Evolutionary conservation across 495 filamentous ascomycete genomes (phyloP).

Genomic region (Neurospora sublineolata): DNA sequence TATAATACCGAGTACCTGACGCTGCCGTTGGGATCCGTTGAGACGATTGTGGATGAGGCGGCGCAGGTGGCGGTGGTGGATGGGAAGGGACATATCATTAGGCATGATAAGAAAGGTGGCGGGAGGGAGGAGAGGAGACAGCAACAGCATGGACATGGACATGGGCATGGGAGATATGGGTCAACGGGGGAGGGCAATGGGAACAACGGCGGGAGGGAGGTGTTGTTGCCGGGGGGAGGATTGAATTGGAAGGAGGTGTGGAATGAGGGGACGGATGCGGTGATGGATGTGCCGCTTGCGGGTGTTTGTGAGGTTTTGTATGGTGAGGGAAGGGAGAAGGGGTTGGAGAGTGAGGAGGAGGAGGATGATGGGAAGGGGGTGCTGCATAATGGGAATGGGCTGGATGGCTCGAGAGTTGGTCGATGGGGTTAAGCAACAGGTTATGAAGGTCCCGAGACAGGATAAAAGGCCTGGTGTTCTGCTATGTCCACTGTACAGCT

Average conservation of each 20-base stretch:
- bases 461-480: neutral
- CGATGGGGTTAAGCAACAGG: neutral
- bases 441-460: neutral
- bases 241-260: slow-evolving; percentile 71
- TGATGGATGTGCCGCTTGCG: slow-evolving; percentile 92
- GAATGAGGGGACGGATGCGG: slow-evolving; percentile 89
- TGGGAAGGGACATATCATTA: slow-evolving; percentile 46
- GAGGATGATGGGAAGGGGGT: neutral
- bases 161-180: slow-evolving; percentile 15
- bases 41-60: slow-evolving; percentile 86
- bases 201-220: neutral
- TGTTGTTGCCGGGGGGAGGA: slow-evolving; percentile 18
- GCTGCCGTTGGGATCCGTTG: slow-evolving; percentile 63
- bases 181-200: neutral
- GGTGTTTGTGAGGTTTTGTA: slow-evolving; percentile 93
- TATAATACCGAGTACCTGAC: slow-evolving; percentile 90
- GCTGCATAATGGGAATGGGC: neutral
- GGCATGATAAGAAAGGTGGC: slow-evolving; percentile 25
- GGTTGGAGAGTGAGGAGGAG: slow-evolving; percentile 9
- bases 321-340: slow-evolving; percentile 38
- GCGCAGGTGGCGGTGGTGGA: slow-evolving; percentile 78
- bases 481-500: neutral
- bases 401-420: neutral
- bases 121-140: slow-evolving; percentile 32
- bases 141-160: slow-evolving; percentile 25